Base-by-base conservation (phyloP, 2,329 filamentous ascomycete species). In the Colletotrichum camelliae region DNA sequence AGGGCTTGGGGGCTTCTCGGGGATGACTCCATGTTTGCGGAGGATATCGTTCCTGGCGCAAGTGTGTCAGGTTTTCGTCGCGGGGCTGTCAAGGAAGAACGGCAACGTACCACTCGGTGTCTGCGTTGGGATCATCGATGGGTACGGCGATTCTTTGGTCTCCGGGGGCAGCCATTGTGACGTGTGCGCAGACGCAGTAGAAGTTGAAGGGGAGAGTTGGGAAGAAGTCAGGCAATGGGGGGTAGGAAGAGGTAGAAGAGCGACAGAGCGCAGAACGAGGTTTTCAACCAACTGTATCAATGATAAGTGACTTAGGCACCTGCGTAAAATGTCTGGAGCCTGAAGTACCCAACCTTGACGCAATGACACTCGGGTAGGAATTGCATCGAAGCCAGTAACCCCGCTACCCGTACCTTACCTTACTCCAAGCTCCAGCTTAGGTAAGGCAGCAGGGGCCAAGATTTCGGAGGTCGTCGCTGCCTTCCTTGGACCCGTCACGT, bases 1-100 rank as follows among this genome's bases (percentile, higher is more conserved):
- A 3, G 97, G 97, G 61, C 96, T 98, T 4, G 96, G 96, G 0
- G 96, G 96, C 84, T 98, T 98, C 84, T 98, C 96, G n/a, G 97
- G 97, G 77, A 99, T 98, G 79, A 99, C 90, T 79, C 96, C 95
- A 88, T 99, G 96, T 85, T 98, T 97, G 80, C 97, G 95, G 74
- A 99, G 93, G 82, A 99, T 99, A 80, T 99, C 97, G 84, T 99
- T 99, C 96, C 96, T 98, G 70, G 74, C 70, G 43, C 52, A 48
- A 48, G 66, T 57, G 66, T 67, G 71, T 76, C 74, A 77, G 72
- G 62, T n/a, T 48, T 65, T 27, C 55, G 70, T 72, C 58, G 70
- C 58, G 60, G 37, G 75, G 60, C 67, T 64, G 79, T 81, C 79
- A 79, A 80, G 77, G 77, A 78, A 77, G 39, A 73, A 75, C 80